Conservation (phyloP, 352 stramenopile species). For the Pythium brassicae region DNA sequence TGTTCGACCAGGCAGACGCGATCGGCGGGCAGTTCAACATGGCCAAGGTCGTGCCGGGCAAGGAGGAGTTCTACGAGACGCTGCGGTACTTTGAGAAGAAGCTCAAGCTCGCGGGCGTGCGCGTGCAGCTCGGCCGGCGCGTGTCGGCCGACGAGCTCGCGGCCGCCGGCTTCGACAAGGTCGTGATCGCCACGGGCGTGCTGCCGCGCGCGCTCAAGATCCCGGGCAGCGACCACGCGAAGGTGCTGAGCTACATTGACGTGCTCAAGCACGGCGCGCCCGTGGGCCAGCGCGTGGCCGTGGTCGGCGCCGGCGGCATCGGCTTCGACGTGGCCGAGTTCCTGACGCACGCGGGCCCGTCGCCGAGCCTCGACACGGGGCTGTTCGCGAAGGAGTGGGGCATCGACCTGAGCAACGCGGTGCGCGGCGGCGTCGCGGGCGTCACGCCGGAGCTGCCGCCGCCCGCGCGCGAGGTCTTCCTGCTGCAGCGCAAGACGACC, state of each 20-base stretch:
- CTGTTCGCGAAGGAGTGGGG: slow-evolving; percentile 94
- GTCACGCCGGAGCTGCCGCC: slow-evolving; percentile 33
- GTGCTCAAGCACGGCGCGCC: slow-evolving; percentile 88
- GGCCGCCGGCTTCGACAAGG: slow-evolving; percentile 76
- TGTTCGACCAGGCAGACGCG: slow-evolving; percentile 88
- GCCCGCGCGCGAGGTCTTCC: slow-evolving; percentile 81
- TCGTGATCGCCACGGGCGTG: slow-evolving; percentile 96
- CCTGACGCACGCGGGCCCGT: slow-evolving; percentile 80
- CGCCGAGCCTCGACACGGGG: slow-evolving; percentile 62
- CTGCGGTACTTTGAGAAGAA: slow-evolving; percentile 93
- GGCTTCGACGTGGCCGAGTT: slow-evolving; percentile 98
- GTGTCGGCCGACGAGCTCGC: slow-evolving; percentile 51
- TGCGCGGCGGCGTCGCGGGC: slow-evolving; percentile 80
- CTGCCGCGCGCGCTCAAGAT: slow-evolving; percentile 87
- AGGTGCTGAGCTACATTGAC: slow-evolving; percentile 94
- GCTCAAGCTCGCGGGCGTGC: slow-evolving; percentile 81
- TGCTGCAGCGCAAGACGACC: slow-evolving; percentile 94
- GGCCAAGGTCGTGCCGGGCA: slow-evolving; percentile 95
- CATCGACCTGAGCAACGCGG: slow-evolving; percentile 84
- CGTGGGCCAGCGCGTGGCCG: slow-evolving; percentile 90
- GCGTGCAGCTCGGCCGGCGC: slow-evolving; percentile 66
- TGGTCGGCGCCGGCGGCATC: slow-evolving; percentile 97
- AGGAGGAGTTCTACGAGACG: slow-evolving; percentile 98
- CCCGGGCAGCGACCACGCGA: slow-evolving; percentile 84
- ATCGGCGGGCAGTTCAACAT: slow-evolving; percentile 97